Evolutionary conservation across 768 basidiomycete species (phyloP), one percentile per base, ranked within the genome.

Genomic region (button mushroom (Agaricus bisporus)): DNA sequence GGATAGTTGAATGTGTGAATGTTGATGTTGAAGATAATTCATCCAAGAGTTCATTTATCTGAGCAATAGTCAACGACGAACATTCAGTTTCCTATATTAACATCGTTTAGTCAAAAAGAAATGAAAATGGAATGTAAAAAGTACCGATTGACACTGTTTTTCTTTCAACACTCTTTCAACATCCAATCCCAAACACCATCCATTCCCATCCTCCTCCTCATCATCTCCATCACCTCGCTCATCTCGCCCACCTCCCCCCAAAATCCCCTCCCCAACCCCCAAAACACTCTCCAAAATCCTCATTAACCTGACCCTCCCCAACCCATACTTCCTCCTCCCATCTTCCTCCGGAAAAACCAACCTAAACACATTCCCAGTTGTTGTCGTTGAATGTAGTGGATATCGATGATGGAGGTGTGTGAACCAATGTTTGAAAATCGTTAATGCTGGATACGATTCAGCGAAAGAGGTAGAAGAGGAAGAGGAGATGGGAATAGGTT

Each of bases 281-380:
- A 32, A 71, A 61, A 44, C 51, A 56, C 36, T 63, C 54, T 49
- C 60, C 46, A 32, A 69, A 47, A 4, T 78, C 60, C 43, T 76
- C 75, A 77, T 75, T 17, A 95, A 73, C 32, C 68, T 75, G 12
- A 72, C 68, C 69, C 93, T 91, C 63, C 87, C 81, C 62, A 93
- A 72, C 32, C 82, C 80, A 60, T 86, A 95, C 64, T 82, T 81
- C 20, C 94, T 74, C 14, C 77, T 67, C 1, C 70, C 60, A 56
- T 94, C 90, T 53, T 91, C 83, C 56, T 94, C 85, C 0, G 94
- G 92, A 62, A 94, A 95, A n/a, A 95, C 70, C 4, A 93, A 67
- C 6, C 82, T 79, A 60, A 95, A 84, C 28, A 91, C 67, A 5
- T 77, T 75, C 12, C 75, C 71, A 8, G 83, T 81, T 0, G 81